These are phyloP conservation scores for Oxalis stricta DNA, from an alignment of 441 rosid species.

Conservation along the genomic window DNA sequence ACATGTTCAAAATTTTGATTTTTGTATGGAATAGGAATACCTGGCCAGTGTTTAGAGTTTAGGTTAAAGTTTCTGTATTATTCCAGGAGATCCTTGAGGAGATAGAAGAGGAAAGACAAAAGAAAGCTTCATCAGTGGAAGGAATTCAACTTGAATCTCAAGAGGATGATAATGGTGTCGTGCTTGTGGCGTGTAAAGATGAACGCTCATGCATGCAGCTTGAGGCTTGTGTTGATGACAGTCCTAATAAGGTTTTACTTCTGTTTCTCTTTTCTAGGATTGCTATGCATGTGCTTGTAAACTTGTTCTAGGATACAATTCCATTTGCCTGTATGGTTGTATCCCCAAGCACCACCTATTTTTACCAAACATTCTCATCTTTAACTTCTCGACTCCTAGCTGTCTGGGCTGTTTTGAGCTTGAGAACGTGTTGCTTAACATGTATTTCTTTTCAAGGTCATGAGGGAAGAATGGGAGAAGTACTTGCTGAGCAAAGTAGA, in stretches of 20 bases:
- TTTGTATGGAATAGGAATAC: too few relatives aligned
- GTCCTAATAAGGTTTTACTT: slow-evolving; percentile 47
- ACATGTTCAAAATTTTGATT: too few relatives aligned
- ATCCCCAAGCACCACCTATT: too few relatives aligned
- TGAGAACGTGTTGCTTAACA: too few relatives aligned
- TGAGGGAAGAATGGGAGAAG: slow-evolving; percentile 90
- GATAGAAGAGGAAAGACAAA: slow-evolving; percentile 67
- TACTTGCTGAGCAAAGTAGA: slow-evolving; percentile 80
- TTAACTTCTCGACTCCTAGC: too few relatives aligned
- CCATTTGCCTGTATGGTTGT: too few relatives aligned
- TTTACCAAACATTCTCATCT: too few relatives aligned
- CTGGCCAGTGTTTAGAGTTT: neutral
- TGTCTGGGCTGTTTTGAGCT: too few relatives aligned
- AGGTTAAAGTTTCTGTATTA: slow-evolving; percentile 10
- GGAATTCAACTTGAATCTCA: slow-evolving; percentile 24
- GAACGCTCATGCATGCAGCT: slow-evolving; percentile 95
- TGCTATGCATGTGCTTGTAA: neutral
- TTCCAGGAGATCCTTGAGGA: slow-evolving; percentile 78
- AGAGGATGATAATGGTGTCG: slow-evolving; percentile 40
- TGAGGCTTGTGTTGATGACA: slow-evolving; percentile 61
- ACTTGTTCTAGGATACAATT: too few relatives aligned
- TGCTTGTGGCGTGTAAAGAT: slow-evolving; percentile 89
- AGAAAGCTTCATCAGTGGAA: slow-evolving; percentile 25
- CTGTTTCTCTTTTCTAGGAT: neutral
- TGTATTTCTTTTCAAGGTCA: slow-evolving; percentile 45